Evolutionary conservation across 2,329 filamentous ascomycete genomes (phyloP).

Genomic region (Didymella sp.): DNA sequence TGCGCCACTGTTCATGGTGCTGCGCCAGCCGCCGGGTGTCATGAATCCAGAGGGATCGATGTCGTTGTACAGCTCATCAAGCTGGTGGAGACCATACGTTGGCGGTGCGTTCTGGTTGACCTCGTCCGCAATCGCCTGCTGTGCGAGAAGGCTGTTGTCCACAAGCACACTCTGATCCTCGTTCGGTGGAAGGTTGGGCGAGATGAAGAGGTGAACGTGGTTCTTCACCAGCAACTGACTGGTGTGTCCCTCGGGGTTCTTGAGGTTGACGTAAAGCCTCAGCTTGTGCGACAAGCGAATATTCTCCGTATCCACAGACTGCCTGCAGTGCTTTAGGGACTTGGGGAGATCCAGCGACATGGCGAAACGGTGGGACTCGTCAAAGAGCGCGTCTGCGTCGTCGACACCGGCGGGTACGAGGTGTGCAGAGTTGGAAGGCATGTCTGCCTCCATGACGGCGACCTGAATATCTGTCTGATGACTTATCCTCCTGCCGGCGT

Average conservation of each 20-base stretch:
- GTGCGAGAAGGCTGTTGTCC: constrained; percentile 49
- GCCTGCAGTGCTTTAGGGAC: constrained; percentile 80
- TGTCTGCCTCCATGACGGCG: constrained; percentile 42
- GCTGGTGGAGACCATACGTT: constrained; percentile 85
- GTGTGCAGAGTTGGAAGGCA: constrained; percentile 45
- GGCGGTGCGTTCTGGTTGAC: constrained; percentile 79
- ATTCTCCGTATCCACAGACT: constrained; percentile 85
- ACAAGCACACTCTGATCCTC: constrained; percentile 77
- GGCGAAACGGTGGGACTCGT: constrained; percentile 67
- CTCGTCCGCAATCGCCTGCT: constrained; percentile 59
- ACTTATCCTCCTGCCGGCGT: constrained; percentile 49
- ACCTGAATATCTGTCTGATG: constrained; percentile 44
- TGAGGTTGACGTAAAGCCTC: constrained; percentile 86
- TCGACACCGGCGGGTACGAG: constrained; percentile 36
- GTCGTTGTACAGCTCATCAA: constrained; percentile 90
- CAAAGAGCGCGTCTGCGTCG: constrained; percentile 49
- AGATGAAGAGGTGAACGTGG: constrained; percentile 93
- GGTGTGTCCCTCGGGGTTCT: constrained; percentile 93
- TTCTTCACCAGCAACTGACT: constrained; percentile 93
- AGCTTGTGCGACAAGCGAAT: constrained; percentile 95
- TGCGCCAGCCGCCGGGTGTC: constrained; percentile 68
- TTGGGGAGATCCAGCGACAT: constrained; percentile 75
- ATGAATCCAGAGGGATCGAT: constrained; percentile 83
- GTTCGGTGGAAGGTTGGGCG: constrained; percentile 87
- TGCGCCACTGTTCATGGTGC: constrained; percentile 63